phyloP scores from a whole-genome alignment of 2,329 filamentous ascomycete species.

The Cladosporium sp. region DNA sequence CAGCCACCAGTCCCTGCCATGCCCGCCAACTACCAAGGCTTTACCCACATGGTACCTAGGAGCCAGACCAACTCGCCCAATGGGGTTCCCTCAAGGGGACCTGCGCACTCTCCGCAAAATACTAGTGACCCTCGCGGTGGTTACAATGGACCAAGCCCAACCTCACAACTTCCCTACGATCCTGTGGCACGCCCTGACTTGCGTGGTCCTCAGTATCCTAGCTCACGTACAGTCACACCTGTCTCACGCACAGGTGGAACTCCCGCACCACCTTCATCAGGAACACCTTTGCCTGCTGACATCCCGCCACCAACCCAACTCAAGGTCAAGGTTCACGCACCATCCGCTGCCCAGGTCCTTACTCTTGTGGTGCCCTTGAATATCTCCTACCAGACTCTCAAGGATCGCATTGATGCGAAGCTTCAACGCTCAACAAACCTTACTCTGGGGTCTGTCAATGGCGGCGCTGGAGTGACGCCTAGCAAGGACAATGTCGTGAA shows the following conservation, averaged over 20 bases:
- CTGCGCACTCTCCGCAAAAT: constrained; percentile 49
- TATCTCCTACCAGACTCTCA: constrained; percentile 88
- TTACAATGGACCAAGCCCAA: constrained; percentile 5
- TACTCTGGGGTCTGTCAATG: constrained; percentile 53
- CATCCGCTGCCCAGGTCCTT: constrained; percentile 74
- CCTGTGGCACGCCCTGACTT: constrained; percentile 10
- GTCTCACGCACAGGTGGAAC: constrained; percentile 31
- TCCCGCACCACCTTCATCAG: constrained; percentile 22
- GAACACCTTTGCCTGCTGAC: constrained; percentile 12
- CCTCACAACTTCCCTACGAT: constrained; percentile 3
- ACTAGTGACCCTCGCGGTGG: constrained; percentile 40
- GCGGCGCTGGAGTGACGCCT: constrained; percentile 36
- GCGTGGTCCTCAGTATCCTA: constrained; percentile 18
- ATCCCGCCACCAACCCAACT: constrained; percentile 61
- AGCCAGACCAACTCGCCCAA: constrained; percentile 76
- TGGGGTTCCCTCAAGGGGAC: constrained; percentile 23
- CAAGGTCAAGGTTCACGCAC: constrained; percentile 90
- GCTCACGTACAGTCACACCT: constrained; percentile 37
- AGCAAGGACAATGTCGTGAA: constrained; percentile 56
- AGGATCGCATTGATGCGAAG: constrained; percentile 94
- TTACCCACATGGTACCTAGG: constrained; percentile 50
- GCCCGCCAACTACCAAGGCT: constrained; percentile 27
- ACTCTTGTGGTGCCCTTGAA: constrained; percentile 95
- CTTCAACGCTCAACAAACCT: constrained; percentile 79
- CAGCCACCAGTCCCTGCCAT: constrained; percentile 34